These are phyloP conservation scores for Xylaria digitata DNA, from an alignment of 2,329 filamentous ascomycete genomes.

Conservation along the genomic window DNA sequence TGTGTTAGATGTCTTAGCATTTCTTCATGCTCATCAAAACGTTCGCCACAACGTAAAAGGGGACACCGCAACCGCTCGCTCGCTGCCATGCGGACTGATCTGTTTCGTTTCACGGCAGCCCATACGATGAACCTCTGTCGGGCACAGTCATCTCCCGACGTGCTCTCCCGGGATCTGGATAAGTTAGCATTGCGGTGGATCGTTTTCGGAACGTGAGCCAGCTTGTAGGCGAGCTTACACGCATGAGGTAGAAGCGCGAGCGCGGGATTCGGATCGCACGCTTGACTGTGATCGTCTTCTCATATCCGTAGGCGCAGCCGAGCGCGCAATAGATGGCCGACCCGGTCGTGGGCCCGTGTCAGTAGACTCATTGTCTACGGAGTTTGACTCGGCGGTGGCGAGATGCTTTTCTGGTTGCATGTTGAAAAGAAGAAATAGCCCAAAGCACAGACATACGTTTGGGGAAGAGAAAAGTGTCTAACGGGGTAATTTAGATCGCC, in stretches of 20 bases:
- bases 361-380: constrained; percentile 41
- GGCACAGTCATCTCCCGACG: constrained; percentile 61
- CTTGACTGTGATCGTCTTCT: constrained; percentile 47
- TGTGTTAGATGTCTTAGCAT: constrained; percentile 65
- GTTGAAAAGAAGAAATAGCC: constrained; percentile 33
- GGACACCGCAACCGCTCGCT: constrained; percentile 64
- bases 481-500: constrained; percentile 47
- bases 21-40: constrained; percentile 62
- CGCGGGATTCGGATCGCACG: constrained; percentile 42
- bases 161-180: constrained; percentile 56
- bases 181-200: constrained; percentile 40
- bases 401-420: constrained; percentile 47
- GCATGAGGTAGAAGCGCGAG: constrained; percentile 45
- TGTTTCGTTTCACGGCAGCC: constrained; percentile 66
- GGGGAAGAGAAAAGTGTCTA: constrained; percentile 42
- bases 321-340: constrained; percentile 38
- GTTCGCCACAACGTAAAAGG: constrained; percentile 62
- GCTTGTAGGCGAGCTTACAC: constrained; percentile 48
- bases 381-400: constrained; percentile 42
- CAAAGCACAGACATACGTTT: constrained; percentile 40
- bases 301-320: constrained; percentile 35
- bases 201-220: constrained; percentile 18
- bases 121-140: constrained; percentile 67
- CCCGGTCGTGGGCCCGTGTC: constrained; percentile 44
- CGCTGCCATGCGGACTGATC: constrained; percentile 58